Conservation (phyloP, 2,329 filamentous ascomycete species). For the Orbilia javanica region DNA sequence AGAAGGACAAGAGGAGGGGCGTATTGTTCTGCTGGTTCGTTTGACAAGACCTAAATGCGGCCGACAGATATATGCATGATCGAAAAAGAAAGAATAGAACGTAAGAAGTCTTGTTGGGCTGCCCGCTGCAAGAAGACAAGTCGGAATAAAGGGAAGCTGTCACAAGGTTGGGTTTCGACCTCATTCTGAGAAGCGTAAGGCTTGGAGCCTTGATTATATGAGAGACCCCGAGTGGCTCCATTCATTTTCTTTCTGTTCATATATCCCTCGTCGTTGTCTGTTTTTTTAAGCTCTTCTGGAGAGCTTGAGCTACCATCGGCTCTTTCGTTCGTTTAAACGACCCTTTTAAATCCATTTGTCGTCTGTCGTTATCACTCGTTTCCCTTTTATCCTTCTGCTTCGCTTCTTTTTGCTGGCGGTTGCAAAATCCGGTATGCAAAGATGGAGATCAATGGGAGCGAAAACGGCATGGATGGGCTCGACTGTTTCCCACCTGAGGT, state of each 20-base stretch:
- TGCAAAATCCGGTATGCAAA: constrained; percentile 28
- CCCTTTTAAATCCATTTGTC: constrained; percentile 33
- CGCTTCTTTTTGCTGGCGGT: constrained; percentile 14
- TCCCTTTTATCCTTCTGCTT: constrained; percentile 33
- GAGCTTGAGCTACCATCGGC: constrained; percentile 26
- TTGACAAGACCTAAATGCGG: constrained; percentile 57
- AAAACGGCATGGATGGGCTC: constrained; percentile 54
- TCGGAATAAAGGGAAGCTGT: constrained; percentile 21
- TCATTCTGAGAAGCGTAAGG: constrained; percentile 22
- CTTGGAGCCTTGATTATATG: constrained; percentile 42
- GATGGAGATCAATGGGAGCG: constrained; percentile 45
- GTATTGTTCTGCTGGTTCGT: constrained; percentile 34
- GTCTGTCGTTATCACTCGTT: constrained; percentile 38
- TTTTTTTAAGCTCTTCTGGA: constrained; percentile 40
- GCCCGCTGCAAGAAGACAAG: not conserved
- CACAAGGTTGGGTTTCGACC: constrained; percentile 35
- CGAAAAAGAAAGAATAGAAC: constrained; percentile 40
- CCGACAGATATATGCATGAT: constrained; percentile 44
- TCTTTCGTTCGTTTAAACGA: constrained; percentile 47
- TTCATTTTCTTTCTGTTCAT: constrained; percentile 18
- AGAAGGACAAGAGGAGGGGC: constrained; percentile 43
- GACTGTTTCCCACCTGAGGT: constrained; percentile 45
- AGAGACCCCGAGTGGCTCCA: constrained; percentile 8
- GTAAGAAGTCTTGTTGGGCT: not conserved
- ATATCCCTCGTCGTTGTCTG: constrained; percentile 58